Percentiles rank a stretch among this genome's conserved stretches.
phyloP scores from a whole-genome alignment of 495 filamentous ascomycete species.

The Aspergillus leporis region DNA sequence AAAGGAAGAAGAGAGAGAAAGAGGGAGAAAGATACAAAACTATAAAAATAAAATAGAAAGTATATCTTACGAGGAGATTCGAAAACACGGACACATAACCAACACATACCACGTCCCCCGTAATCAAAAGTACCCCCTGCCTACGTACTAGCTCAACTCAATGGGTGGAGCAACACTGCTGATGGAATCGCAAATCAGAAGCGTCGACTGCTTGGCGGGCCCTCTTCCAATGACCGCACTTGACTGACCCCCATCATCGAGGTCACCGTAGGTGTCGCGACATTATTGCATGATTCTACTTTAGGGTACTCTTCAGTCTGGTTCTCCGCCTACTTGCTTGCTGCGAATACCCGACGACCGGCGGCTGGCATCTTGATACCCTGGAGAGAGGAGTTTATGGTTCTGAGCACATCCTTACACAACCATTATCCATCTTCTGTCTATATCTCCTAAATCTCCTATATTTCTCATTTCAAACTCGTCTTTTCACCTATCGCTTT shows the following conservation, averaged over 20 bases:
- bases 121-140: too few species aligned
- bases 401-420: background rate
- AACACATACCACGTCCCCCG: too few species aligned
- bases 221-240: conserved; percentile 2
- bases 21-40: too few species aligned
- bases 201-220: background rate
- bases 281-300: conserved; percentile 1
- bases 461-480: background rate
- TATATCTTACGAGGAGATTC: too few species aligned
- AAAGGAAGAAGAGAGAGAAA: too few species aligned
- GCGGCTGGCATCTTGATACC: background rate
- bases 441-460: background rate
- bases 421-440: background rate
- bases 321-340: background rate
- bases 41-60: too few species aligned
- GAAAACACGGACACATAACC: too few species aligned
- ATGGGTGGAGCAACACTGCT: background rate
- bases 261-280: too few species aligned
- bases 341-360: background rate
- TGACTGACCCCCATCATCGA: background rate
- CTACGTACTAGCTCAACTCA: background rate
- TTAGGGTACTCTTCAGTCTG: background rate
- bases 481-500: background rate
- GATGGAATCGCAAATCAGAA: background rate
- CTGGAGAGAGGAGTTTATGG: background rate